phyloP scores from a whole-genome alignment of 257 asterid species.

The Lantana camara region DNA sequence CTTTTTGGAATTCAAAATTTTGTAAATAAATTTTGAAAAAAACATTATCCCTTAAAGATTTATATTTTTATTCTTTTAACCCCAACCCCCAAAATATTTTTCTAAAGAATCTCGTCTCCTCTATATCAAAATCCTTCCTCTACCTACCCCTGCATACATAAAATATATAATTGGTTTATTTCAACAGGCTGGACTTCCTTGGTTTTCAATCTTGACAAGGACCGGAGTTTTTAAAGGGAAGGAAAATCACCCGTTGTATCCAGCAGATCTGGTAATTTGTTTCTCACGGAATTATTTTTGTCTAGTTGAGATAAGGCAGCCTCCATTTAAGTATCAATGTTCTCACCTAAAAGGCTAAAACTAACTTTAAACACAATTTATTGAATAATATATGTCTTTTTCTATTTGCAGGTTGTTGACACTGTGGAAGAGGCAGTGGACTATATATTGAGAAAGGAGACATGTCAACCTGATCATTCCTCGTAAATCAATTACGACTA shows the following conservation, averaged over 20 bases:
- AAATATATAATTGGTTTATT: constrained; percentile 4
- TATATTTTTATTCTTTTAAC: too few species aligned
- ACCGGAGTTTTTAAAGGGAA: constrained; percentile 87
- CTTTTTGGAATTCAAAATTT: background rate
- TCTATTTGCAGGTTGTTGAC: constrained; percentile 77
- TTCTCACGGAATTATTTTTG: background rate
- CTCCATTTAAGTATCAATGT: background rate
- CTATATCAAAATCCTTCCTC: too few species aligned
- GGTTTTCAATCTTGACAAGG: constrained; percentile 91
- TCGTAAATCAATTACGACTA: background rate
- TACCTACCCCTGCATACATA: too few species aligned
- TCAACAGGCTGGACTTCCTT: constrained; percentile 75
- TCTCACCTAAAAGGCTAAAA: background rate
- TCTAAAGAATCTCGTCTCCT: too few species aligned
- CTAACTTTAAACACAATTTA: background rate
- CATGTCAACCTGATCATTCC: constrained; percentile 30
- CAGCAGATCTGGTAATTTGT: constrained; percentile 72
- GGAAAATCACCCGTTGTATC: constrained; percentile 55
- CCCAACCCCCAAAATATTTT: too few species aligned
- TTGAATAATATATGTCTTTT: background rate
- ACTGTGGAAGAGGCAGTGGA: constrained; percentile 86
- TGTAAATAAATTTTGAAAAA: too few species aligned
- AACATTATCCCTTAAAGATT: too few species aligned
- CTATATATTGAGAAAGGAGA: constrained; percentile 68
- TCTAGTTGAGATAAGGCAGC: background rate